Evolutionary conservation across 495 filamentous ascomycete species (phyloP).

Genomic region (Tuber indicum): DNA sequence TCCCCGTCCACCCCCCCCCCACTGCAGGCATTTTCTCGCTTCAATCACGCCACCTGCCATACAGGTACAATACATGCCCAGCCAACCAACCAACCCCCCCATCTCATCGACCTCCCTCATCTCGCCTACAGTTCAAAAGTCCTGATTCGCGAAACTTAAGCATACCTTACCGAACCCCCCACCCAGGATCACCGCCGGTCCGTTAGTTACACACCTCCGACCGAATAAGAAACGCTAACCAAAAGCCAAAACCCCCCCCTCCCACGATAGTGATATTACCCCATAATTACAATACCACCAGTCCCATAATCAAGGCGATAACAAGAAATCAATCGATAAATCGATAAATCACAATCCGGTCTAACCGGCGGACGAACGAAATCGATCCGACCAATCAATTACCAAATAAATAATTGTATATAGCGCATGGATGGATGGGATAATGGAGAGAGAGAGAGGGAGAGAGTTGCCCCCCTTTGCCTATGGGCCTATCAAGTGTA

Average conservation of each 20-base stretch:
- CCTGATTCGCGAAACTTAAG: slow-evolving; percentile 2
- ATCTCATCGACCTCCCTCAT: neutral
- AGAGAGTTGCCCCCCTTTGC: neutral
- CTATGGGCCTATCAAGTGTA: neutral
- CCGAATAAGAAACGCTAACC: neutral
- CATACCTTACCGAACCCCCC: neutral
- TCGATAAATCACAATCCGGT: neutral
- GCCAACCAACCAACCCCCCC: neutral
- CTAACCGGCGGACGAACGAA: neutral
- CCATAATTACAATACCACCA: neutral
- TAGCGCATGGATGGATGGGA: neutral
- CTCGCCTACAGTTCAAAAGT: neutral
- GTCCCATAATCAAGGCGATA: neutral
- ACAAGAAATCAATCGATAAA: neutral
- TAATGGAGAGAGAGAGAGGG: neutral
- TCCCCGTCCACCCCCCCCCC: neutral
- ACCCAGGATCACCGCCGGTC: neutral
- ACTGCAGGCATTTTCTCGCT: neutral
- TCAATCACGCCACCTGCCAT: neutral
- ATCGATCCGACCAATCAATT: neutral
- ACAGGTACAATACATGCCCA: neutral
- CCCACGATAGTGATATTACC: neutral
- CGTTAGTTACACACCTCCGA: neutral
- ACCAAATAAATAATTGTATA: neutral
- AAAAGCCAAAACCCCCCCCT: neutral